Evolutionary conservation across 2,329 filamentous ascomycete species (phyloP).

Genomic region (Venturia nashicola): DNA sequence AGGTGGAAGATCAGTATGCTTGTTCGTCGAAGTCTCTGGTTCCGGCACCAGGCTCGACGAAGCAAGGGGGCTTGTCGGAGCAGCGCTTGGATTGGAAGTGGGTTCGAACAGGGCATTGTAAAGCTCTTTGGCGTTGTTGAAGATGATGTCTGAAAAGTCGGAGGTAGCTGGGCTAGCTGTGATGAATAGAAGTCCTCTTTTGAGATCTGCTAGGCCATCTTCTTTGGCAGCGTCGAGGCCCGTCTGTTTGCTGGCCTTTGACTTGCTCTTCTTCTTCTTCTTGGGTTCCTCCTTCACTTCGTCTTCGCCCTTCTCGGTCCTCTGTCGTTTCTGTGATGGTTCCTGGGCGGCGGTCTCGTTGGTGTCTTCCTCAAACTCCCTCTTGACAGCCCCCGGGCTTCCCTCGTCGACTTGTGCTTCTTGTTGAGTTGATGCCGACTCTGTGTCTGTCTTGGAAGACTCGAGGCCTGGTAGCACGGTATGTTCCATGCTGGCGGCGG

Average conservation of each 20-base stretch:
- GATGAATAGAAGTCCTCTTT: slow-evolving; percentile 4
- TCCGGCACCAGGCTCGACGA: neutral
- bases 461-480: neutral
- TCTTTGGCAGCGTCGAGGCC: neutral
- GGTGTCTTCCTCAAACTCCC: neutral
- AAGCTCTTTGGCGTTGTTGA: slow-evolving; percentile 6
- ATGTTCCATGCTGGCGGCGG: neutral
- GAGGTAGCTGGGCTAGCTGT: slow-evolving; percentile 28
- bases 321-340: neutral
- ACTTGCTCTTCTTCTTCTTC: slow-evolving; percentile 6
- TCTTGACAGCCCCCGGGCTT: neutral
- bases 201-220: neutral
- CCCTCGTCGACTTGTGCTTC: neutral
- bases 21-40: neutral
- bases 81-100: neutral
- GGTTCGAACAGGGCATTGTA: slow-evolving; percentile 1
- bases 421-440: neutral
- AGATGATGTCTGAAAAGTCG: slow-evolving; percentile 37
- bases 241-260: neutral
- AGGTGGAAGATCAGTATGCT: slow-evolving; percentile 6
- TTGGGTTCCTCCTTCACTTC: neutral
- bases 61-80: neutral
- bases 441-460: neutral
- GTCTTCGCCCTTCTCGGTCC: neutral
- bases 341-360: neutral